Base-by-base conservation (phyloP, 139 green algal species). In the Axilococcus clingmanii region DNA sequence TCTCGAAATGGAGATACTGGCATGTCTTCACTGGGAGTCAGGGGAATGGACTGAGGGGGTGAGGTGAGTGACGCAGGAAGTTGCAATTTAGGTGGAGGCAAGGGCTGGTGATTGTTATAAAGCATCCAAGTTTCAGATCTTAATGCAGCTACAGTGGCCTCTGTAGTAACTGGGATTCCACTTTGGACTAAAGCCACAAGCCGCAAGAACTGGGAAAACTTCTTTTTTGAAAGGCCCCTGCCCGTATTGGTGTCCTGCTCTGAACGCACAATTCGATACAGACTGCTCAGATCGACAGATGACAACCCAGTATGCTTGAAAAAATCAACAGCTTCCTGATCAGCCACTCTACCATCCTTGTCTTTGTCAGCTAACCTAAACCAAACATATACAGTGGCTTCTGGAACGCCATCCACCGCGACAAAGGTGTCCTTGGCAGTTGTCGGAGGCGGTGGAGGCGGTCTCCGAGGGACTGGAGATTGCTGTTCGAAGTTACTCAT, bases 351-450 rank as follows among this genome's bases (percentile, higher is more conserved):
- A 4, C 63, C 67, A 29, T 77, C 68, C 22, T 42, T 22, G 23
- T 79, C 63, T 2, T 31, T 25, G 29, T 75, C 71, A 15, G 72
- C 71, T 30, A 57, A 15, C 6, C 19, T 7, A 27, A 80, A 80
- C 42, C 52, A 73, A 24, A 24, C 11, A 23, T 68, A 47, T n/a
- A 79, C 43, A 14, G 34, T 16, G 5, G 34, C 44, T 4, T 53
- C 28, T 4, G 57, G 24, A 17, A 78, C 22, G 7, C 57, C 57
- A 28, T 74, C 57, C 17, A 68, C 63, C n/a, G 16, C 20, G 16
- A 44, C 29, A 20, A 44, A 57, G 41, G 23, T 9, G 11, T 30
- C 41, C 9, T 11, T 32, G 23, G 41, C 41, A 11, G 5, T 43
- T 41, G 48, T 16, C 25, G 24, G 7, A 37, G 14, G 48, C n/a